phyloP scores from a whole-genome alignment of 2,329 filamentous ascomycete genomes.

The Colletotrichum cordylinicola region DNA sequence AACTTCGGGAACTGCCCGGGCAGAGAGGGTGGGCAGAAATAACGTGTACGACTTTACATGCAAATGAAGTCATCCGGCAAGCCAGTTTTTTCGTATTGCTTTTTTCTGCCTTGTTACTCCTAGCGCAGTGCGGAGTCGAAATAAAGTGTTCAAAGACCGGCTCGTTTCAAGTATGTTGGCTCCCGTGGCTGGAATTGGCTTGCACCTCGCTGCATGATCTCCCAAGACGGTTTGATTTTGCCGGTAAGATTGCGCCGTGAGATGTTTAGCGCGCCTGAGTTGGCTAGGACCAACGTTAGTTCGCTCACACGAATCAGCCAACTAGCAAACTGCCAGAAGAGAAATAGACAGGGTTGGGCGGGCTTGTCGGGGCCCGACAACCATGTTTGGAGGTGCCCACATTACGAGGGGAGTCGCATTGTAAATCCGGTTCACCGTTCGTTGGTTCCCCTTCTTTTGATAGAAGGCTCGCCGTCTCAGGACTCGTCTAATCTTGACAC shows the following conservation, averaged over 20 bases:
- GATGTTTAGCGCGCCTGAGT: background rate
- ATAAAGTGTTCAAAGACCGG: background rate
- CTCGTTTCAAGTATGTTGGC: conserved; percentile 5
- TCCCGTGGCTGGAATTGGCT: background rate
- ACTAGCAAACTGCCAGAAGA: background rate
- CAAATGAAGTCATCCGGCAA: background rate
- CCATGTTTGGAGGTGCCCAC: background rate
- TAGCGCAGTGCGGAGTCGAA: background rate
- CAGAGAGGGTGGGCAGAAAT: background rate
- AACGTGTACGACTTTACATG: background rate
- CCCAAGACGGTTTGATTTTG: conserved; percentile 5
- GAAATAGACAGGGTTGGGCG: background rate
- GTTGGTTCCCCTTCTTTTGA: background rate
- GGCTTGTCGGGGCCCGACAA: background rate
- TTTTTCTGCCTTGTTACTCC: background rate
- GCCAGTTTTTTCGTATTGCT: background rate
- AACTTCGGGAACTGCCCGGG: background rate
- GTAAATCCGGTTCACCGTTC: background rate
- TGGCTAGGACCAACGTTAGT: background rate
- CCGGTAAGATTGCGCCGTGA: background rate
- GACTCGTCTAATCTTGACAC: background rate
- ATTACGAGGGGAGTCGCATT: background rate
- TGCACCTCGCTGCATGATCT: background rate
- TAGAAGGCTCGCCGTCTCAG: background rate
- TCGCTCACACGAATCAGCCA: background rate